Conservation (phyloP, 495 filamentous ascomycete species). For the Penicillium maclennaniae region DNA sequence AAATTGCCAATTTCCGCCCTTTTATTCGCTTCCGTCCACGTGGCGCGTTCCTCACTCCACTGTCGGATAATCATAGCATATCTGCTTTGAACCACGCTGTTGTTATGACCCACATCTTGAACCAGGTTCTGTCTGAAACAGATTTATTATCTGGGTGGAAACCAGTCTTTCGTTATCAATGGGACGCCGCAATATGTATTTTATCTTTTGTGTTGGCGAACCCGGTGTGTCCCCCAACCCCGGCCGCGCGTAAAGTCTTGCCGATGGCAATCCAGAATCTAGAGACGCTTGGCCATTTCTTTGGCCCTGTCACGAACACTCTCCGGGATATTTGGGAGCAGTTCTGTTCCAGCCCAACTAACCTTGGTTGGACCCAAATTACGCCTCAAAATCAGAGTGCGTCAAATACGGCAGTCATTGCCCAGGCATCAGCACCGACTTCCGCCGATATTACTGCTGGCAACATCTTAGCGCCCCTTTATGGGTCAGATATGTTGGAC, state of each 20-base stretch:
- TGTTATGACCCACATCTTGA: constrained; percentile 42
- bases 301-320: too few species aligned
- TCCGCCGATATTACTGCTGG: too few species aligned
- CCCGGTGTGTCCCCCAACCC: constrained; percentile 29
- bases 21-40: constrained; percentile 39
- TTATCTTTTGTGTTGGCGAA: constrained; percentile 47
- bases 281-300: not conserved
- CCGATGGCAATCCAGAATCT: not conserved
- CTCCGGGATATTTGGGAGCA: constrained; percentile 2
- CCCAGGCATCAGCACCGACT: too few species aligned
- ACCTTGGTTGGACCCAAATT: constrained; percentile 1
- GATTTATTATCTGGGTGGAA: constrained; percentile 43
- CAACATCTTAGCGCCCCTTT: too few species aligned
- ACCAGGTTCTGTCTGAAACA: constrained; percentile 45
- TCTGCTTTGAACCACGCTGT: constrained; percentile 44
- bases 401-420: not conserved
- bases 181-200: constrained; percentile 47
- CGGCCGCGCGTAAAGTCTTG: constrained; percentile 22
- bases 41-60: constrained; percentile 10
- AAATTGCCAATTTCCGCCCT: constrained; percentile 43
- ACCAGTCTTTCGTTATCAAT: constrained; percentile 47
- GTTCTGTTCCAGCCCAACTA: not conserved
- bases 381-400: not conserved
- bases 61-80: constrained; percentile 30
- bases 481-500: too few species aligned